Evolutionary conservation across 306 rosid genomes (phyloP).

Genomic region (Dalbergia cochinchinensis): DNA sequence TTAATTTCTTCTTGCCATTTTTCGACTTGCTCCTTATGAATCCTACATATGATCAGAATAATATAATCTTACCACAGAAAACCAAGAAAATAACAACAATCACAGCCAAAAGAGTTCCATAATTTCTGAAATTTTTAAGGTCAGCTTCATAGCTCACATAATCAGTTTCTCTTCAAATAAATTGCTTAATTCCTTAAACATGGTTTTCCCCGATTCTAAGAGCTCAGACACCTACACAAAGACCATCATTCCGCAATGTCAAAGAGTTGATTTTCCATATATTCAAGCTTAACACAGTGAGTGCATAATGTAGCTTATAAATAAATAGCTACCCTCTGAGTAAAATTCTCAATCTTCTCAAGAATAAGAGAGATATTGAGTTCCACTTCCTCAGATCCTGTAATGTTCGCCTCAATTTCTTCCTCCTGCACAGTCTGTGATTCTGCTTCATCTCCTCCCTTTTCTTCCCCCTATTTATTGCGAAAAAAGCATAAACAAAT

Average conservation of each 20-base stretch:
- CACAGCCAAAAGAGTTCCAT: neutral
- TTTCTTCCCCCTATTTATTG: constrained; percentile 50
- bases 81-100: neutral
- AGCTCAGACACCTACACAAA: constrained; percentile 76
- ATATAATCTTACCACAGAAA: constrained; percentile 9
- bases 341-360: constrained; percentile 76
- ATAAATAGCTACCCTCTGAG: constrained; percentile 67
- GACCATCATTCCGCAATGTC: constrained; percentile 5
- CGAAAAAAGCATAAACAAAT: neutral
- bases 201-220: constrained; percentile 76
- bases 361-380: constrained; percentile 64
- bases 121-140: neutral
- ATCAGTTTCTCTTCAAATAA: constrained; percentile 83
- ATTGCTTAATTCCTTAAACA: constrained; percentile 67
- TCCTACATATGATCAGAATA: constrained; percentile 52
- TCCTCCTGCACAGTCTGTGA: constrained; percentile 55
- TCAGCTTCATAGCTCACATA: constrained; percentile 55
- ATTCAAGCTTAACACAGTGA: constrained; percentile 29
- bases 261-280: neutral
- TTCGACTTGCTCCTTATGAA: constrained; percentile 77
- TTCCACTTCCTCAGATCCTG: constrained; percentile 80
- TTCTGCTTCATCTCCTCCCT: constrained; percentile 54
- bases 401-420: constrained; percentile 49
- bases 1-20: constrained; percentile 89
- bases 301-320: neutral